Percentiles rank a stretch among this genome's conserved stretches.
These are phyloP conservation scores for Extremus antarcticus DNA, from an alignment of 495 filamentous ascomycete genomes.

Conservation along the genomic window DNA sequence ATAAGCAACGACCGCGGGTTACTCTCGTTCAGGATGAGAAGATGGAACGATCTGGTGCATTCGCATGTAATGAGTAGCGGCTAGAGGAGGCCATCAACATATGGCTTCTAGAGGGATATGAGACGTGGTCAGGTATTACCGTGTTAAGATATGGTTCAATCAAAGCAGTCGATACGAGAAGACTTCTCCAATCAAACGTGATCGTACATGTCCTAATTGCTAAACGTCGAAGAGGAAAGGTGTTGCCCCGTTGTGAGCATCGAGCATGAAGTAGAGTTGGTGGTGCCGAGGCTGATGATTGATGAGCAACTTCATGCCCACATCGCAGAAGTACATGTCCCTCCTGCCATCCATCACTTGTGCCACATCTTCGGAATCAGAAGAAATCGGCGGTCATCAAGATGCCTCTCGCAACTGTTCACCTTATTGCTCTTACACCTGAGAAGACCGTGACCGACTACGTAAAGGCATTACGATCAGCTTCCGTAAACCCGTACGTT, in stretches of 20 bases:
- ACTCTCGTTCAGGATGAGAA: too few species aligned
- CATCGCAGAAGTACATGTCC: too few species aligned
- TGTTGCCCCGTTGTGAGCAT: too few species aligned
- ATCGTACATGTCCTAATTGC: too few species aligned
- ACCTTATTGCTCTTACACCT: constrained; percentile 26
- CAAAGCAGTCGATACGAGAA: background rate
- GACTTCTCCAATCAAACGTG: background rate
- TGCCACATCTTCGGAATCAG: too few species aligned
- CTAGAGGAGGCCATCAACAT: background rate
- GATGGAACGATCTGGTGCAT: background rate
- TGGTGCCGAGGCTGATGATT: too few species aligned
- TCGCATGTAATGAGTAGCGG: background rate
- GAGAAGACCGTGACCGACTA: constrained; percentile 18
- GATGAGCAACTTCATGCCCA: too few species aligned
- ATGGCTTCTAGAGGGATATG: background rate
- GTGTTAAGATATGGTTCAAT: background rate
- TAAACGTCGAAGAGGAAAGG: too few species aligned
- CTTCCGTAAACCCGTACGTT: constrained; percentile 33
- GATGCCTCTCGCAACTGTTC: constrained; percentile 30
- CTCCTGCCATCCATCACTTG: too few species aligned
- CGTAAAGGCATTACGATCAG: constrained; percentile 18
- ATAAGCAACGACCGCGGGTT: too few species aligned
- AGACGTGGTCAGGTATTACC: background rate
- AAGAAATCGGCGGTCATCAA: background rate
- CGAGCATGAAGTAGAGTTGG: too few species aligned